phyloP scores from a whole-genome alignment of 257 asterid genomes.

The Salvia rosmarinus region DNA sequence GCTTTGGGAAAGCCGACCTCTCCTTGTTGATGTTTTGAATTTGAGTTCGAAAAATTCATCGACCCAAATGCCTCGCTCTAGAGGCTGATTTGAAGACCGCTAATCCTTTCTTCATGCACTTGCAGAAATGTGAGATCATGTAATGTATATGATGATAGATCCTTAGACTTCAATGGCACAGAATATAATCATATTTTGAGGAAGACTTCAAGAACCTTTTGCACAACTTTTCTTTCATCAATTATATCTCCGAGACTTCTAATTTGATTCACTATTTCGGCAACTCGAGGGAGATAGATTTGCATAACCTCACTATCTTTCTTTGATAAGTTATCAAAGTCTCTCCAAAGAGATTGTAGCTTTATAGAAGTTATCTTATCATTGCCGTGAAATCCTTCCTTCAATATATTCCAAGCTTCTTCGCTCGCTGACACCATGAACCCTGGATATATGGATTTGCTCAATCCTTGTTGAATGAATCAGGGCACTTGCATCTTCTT shows the following conservation, averaged over 20 bases:
- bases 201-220: neutral
- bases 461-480: constrained; percentile 7
- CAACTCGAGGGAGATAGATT: neutral
- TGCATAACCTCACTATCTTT: constrained; percentile 7
- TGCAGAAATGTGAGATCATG: constrained; percentile 17
- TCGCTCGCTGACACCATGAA: neutral
- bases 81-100: neutral
- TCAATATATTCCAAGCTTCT: constrained; percentile 1
- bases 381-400: neutral
- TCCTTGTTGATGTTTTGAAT: neutral
- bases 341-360: constrained; percentile 14
- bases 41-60: neutral
- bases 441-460: constrained; percentile 1
- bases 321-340: constrained; percentile 12
- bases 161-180: constrained; percentile 6
- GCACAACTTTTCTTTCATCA: constrained; percentile 10
- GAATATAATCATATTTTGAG: constrained; percentile 4
- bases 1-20: neutral
- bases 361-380: neutral
- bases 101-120: constrained; percentile 10
- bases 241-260: constrained; percentile 14
- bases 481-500: constrained; percentile 5
- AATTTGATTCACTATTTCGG: neutral
- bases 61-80: constrained; percentile 13
- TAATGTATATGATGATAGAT: neutral